Base-by-base conservation (phyloP, 768 basidiomycete genomes). In the Tricholoma sp. region DNA sequence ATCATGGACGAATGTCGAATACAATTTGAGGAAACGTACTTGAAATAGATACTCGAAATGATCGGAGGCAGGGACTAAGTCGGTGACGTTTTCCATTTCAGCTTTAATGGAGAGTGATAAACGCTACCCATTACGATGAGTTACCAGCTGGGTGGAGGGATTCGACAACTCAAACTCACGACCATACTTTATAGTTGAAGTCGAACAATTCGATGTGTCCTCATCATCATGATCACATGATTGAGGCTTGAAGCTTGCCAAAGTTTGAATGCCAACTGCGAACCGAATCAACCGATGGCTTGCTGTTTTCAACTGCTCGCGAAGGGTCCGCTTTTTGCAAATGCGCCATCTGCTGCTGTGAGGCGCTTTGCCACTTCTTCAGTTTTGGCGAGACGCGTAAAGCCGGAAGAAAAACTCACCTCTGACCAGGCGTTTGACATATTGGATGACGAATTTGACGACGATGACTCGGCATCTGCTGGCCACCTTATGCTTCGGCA, bases 31-130 rank as follows among this genome's bases (percentile, higher is more conserved):
- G 47, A 34, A 31, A 6, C 35, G n/a, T 51, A 89, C 90, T 76
- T 86, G 69, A 75, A 94, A 93, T 76, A 88, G 86, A 68, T 82
- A 94, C 57, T 91, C 87, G 62, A 88, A 94, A 61, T 85, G 80
- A 29, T 84, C 77, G 3, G 76, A 70, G n/a, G 80, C 78, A 29
- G 91, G 91, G 51, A 73, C 72, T 27, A 94, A 73, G 63, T 83
- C 75, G 8, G 89, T 88, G 58, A 92, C 83, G 61, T 88, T 86
- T 68, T 93, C 89, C 45, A 94, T 78, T 3, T 89, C 87, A 10
- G 91, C 91, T 71, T 85, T 84, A 69, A 90, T 88, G 47, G 83
- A 86, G 29, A 89, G 74, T 59, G 76, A 74, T 12, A 90, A 76
- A 56, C 74, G 79, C 86, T 87, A 58, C 52, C 52, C 54, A 53